Evolutionary conservation across 345 rosid species (phyloP).

Genomic region (Salix suchowensis): DNA sequence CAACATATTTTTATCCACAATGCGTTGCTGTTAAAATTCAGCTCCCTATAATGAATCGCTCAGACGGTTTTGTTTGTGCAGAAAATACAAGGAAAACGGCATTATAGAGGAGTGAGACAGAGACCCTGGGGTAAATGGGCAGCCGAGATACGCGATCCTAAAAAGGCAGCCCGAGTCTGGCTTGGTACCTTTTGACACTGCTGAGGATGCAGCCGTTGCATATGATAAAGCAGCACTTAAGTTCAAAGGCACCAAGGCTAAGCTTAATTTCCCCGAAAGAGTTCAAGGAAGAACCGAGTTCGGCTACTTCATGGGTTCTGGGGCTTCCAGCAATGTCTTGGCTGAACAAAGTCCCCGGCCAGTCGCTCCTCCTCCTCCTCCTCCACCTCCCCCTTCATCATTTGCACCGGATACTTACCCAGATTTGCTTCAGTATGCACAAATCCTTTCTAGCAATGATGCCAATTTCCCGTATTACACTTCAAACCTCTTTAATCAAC

Average conservation of each 20-base stretch:
- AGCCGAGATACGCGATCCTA: constrained; percentile 29
- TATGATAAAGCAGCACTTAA: constrained; percentile 84
- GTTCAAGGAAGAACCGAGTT: constrained; percentile 51
- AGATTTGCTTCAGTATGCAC: constrained; percentile 69
- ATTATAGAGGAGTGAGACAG: constrained; percentile 55
- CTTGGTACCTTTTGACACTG: constrained; percentile 33
- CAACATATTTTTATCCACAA: not conserved
- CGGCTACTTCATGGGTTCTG: constrained; percentile 13
- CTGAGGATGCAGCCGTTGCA: constrained; percentile 30
- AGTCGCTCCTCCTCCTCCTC: not conserved
- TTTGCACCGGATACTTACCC: constrained; percentile 40
- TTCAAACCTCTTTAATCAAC: constrained; percentile 48
- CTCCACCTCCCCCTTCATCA: constrained; percentile 22
- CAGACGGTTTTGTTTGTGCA: constrained; percentile 19
- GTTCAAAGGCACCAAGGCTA: constrained; percentile 92
- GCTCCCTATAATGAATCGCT: not conserved
- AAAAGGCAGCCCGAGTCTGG: constrained; percentile 31
- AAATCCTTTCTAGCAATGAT: constrained; percentile 65
- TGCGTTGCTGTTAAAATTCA: not conserved
- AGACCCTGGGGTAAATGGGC: constrained; percentile 34
- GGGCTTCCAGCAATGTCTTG: not conserved
- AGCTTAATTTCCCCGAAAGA: constrained; percentile 83
- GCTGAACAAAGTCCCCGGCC: constrained; percentile 10
- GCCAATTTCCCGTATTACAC: constrained; percentile 50
- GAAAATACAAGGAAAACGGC: constrained; percentile 56